Percentiles rank a stretch among this genome's conserved stretches.
Evolutionary conservation across 176 grass and related monocot genomes (phyloP).

Genomic region (Triticum turgidum): DNA sequence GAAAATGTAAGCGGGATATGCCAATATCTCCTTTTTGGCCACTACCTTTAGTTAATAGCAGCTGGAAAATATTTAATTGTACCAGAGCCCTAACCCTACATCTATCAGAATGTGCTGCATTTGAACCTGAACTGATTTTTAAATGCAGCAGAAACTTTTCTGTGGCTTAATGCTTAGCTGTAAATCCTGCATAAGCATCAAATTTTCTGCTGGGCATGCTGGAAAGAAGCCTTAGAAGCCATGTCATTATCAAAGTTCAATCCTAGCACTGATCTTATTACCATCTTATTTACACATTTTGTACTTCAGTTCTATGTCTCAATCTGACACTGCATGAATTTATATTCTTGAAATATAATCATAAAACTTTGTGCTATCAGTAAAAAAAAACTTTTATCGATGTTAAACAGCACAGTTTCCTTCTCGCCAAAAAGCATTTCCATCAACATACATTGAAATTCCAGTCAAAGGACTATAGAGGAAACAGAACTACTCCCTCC

Average conservation of each 20-base stretch:
- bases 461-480: slow-evolving; percentile 2
- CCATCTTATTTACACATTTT: background rate
- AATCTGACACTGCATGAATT: background rate
- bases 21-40: background rate
- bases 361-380: background rate
- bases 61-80: background rate
- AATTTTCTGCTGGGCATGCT: background rate
- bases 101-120: background rate
- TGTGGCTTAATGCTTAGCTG: background rate
- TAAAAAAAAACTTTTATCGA: background rate
- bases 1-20: slow-evolving; percentile 24
- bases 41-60: background rate
- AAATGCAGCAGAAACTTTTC: background rate
- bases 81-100: background rate
- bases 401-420: background rate
- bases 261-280: background rate
- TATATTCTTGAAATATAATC: slow-evolving; percentile 7
- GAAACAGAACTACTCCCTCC: background rate
- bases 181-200: slow-evolving; percentile 23
- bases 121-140: background rate
- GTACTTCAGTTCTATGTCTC: background rate
- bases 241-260: background rate
- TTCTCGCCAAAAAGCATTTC: background rate
- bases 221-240: background rate
- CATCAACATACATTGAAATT: background rate